Base-by-base conservation (phyloP, 768 basidiomycete genomes). In the Suillus lakei region DNA sequence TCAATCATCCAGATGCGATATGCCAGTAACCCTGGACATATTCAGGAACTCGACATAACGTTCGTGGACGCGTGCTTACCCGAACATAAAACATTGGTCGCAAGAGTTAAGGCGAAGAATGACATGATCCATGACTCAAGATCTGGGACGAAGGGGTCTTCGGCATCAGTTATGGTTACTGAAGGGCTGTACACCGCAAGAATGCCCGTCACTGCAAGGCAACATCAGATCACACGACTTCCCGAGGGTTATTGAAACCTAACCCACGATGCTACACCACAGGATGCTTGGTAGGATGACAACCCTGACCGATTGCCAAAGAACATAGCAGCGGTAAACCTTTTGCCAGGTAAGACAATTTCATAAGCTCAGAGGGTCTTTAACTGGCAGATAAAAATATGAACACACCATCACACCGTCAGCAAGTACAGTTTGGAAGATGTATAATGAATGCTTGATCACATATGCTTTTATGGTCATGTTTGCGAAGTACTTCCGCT, bases 1-100 rank as follows among this genome's bases (percentile, higher is more conserved):
- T 64, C 41, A 23, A 64, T 51, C 26, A 39, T 59, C 63, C 56
- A 50, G 46, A 64, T 60, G 32, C 55, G 41, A 13, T 59, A 50
- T 30, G 56, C 39, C 39, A 41, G 55, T 44, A 64, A 26, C 8
- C 23, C 39, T 41, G 39, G 39, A 41, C 39, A 41, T 3, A 41
- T 6, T 41, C 15, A 5, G 39, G 16, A 4, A 23, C 10, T 10
- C 3, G 39, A 41, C 46, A 53, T 28, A 6, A 26, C 23, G 18
- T 23, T 30, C 51, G 61, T 13, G 16, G 10, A 51, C 30, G 4
- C 9, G 4, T 23, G 23, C 46, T 48, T 64, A 64, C 63, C 46
- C 26, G 63, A 59, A 41, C 56, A 23, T 21, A 60, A 12, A 10
- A 64, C 28, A 64, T 60, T 60, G 6, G 63, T 64, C 28, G 39